Evolutionary conservation across 179 eudicot genomes (phyloP), one percentile per base, ranked within the genome.

Genomic region (Gypsophila paniculata): DNA sequence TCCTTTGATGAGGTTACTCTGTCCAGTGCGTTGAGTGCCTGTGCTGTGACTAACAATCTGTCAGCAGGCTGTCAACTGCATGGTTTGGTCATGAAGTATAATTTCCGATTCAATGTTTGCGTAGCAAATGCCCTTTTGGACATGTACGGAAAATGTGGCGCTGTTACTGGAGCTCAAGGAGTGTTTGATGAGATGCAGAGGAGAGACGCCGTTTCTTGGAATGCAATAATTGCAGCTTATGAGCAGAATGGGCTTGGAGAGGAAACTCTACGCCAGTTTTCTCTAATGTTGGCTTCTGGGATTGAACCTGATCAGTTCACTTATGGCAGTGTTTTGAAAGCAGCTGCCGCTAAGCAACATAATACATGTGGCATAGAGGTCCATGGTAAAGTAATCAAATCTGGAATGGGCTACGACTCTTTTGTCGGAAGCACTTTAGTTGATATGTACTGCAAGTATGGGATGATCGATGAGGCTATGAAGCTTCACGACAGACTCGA

Each of bases 401-500:
- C 88, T 19, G 93, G 91, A 61, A 71, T 91, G 89, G 89, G 90
- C 25, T 75, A 81, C 44, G 81, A 91, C 71, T 71, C 81, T 25
- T 91, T 89, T 76, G 88, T 86, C 34, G 91, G 96, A 69, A 85
- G 87, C 76, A 88, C 92, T 61, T 77, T 93, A 70, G 93, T 89
- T 65, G 97, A 93, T 74, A 93, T 93, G 98, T 93, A 93, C 72
- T 91, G 93, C 83, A 93, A 91, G 80, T 85, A 90, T 76, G 86
- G 76, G 48, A 79, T 84, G 83, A 75, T 89, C 62, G 91, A 81
- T 74, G 90, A 89, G 65, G 98, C 97, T 73, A 77, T 85, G 79
- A 91, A 86, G 83, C 86, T 93, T 79, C 98, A 91, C 65, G 49
- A 81, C 34, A 80, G 91, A 79, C 79, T 93, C 77, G 86, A 79